phyloP scores from a whole-genome alignment of 805 yeast genomes.

The Candida yuanshanica region DNA sequence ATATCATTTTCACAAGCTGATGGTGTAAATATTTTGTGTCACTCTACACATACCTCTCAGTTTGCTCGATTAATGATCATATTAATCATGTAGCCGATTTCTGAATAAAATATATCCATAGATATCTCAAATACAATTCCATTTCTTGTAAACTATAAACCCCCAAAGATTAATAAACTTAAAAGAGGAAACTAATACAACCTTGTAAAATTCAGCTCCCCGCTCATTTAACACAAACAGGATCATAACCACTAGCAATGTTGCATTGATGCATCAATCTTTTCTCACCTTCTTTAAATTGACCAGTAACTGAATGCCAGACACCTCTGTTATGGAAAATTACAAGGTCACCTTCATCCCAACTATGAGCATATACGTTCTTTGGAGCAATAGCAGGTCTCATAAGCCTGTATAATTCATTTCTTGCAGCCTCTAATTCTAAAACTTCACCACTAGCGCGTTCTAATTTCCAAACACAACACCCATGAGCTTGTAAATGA shows the following conservation, averaged over 20 bases:
- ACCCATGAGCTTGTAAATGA: conserved; percentile 84
- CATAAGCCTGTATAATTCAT: conserved; percentile 68
- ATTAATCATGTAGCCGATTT: too few relatives aligned
- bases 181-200: too few relatives aligned
- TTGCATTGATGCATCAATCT: conserved; percentile 93
- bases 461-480: conserved; percentile 66
- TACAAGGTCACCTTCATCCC: conserved; percentile 81
- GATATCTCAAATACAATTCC: too few relatives aligned
- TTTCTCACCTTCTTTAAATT: conserved; percentile 69
- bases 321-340: conserved; percentile 86
- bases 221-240: conserved; percentile 30
- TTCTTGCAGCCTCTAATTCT: conserved; percentile 68
- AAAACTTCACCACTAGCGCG: conserved; percentile 53
- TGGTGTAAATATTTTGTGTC: too few relatives aligned
- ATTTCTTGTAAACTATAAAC: too few relatives aligned
- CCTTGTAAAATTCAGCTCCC: too few relatives aligned
- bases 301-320: conserved; percentile 91
- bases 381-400: conserved; percentile 79
- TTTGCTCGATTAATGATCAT: too few relatives aligned
- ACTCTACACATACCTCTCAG: too few relatives aligned
- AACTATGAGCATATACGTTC: conserved; percentile 71
- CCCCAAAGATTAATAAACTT: too few relatives aligned
- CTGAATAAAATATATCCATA: too few relatives aligned
- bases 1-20: too few relatives aligned
- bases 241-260: conserved; percentile 77